Evolutionary conservation across 2,329 filamentous ascomycete genomes (phyloP), one percentile per base, ranked within the genome.

Genomic region (Pestalotiopsis sp.): DNA sequence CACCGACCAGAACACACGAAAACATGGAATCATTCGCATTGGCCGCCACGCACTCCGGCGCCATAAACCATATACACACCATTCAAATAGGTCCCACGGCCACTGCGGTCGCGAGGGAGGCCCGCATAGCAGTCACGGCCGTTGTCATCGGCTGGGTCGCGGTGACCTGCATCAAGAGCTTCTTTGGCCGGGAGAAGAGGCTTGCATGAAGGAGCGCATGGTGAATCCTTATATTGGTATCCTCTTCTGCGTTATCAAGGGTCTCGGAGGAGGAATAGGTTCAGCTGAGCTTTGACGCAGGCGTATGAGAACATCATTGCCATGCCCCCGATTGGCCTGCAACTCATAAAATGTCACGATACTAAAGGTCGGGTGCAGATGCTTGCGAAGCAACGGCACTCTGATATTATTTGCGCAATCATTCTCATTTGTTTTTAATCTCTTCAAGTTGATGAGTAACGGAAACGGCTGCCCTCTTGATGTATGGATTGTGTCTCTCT

Each of bases 11-110:
- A 20, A 56, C 31, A 23, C 12, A n/a, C 36, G 38, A 41, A 27
- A 68, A 52, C 3, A 80, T 80, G 78, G 78, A 80, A 68, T 77
- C 77, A 3, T 80, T 80, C 68, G 72, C 76, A 36, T 69, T 80
- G 13, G 77, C 78, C 4, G 77, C 78, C 39, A 70, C 75, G 64
- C 78, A 80, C 64, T 75, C 75, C n/a, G 78, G 78, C 39, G 75
- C 76, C 14, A 79, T 80, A 67, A 76, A 76, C 52, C 78, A 80
- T 66, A 64, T 76, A 14, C 78, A 80, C 70, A 72, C 75, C 14
- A 71, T 80, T 67, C 74, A 73, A 57, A 68, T 80, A 45, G 75
- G 77, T 66, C 69, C 77, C 5, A 73, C 75, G 11, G 69, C 73
- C 5, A 66, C 72, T 31, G 73, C 71, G 6, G 72, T 72, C 7